A percentile compares a stretch with the other conserved stretches of the same genome.
These are phyloP conservation scores for Clonostachys rhizophaga DNA, from an alignment of 2,329 filamentous ascomycete species.

Conservation along the genomic window DNA sequence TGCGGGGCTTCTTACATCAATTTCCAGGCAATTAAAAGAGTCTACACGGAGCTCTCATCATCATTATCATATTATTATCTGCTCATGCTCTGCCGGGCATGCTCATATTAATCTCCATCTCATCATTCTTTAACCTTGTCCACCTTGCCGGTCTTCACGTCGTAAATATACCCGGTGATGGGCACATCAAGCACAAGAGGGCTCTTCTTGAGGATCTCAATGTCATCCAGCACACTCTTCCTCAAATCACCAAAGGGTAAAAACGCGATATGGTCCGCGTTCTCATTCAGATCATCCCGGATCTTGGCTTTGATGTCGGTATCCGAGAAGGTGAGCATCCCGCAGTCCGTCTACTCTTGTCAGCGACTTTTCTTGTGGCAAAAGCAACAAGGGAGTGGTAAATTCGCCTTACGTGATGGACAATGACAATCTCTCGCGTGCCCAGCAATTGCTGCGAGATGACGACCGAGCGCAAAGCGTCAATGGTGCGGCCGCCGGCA, in stretches of 20 bases:
- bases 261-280: conserved; percentile 54
- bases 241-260: conserved; percentile 61
- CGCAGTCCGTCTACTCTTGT: conserved; percentile 26
- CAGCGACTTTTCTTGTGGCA: neutral
- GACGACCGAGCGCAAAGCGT: conserved; percentile 69
- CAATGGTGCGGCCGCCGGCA: conserved; percentile 60
- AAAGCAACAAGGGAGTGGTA: neutral
- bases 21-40: no score
- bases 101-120: no score
- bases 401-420: conserved; percentile 51
- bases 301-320: conserved; percentile 50
- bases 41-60: no score
- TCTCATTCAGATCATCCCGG: conserved; percentile 50
- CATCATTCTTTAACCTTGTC: no score
- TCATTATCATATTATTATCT: no score
- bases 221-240: conserved; percentile 60
- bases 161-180: conserved; percentile 46
- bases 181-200: conserved; percentile 56
- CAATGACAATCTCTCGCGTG: conserved; percentile 67
- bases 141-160: neutral
- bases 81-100: no score
- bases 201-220: conserved; percentile 55
- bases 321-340: conserved; percentile 67
- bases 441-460: conserved; percentile 78
- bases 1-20: no score